These are phyloP conservation scores for Xylona heveae DNA, from an alignment of 495 filamentous ascomycete species.

Conservation along the genomic window DNA sequence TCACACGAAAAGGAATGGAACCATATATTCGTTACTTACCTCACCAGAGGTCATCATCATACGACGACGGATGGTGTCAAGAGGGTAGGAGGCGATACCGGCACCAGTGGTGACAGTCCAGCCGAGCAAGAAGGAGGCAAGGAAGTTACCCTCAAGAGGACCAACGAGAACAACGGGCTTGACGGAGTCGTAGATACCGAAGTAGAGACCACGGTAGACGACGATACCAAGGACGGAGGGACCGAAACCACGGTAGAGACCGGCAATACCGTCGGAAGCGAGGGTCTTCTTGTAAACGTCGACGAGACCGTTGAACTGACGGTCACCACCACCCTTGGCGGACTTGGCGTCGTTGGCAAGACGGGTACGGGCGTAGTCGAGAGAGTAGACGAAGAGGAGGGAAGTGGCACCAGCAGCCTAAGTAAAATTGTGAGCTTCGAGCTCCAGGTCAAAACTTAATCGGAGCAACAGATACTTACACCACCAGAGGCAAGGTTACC, in stretches of 20 bases:
- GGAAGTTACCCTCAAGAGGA: slow-evolving; percentile 88
- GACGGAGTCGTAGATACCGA: slow-evolving; percentile 99
- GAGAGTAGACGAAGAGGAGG: slow-evolving; percentile 99
- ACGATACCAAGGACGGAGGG: slow-evolving; percentile 96
- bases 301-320: slow-evolving; percentile 98
- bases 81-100: slow-evolving; percentile 99
- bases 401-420: slow-evolving; percentile 97
- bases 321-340: slow-evolving; percentile 89
- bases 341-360: slow-evolving; percentile 98
- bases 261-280: slow-evolving; percentile 88
- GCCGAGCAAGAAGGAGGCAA: slow-evolving; percentile 94
- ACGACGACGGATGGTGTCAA: slow-evolving; percentile 98
- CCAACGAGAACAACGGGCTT: slow-evolving; percentile 91
- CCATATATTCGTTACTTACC: slow-evolving; percentile 21
- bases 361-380: slow-evolving; percentile 99
- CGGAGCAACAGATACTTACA: slow-evolving; percentile 37
- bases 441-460: background rate
- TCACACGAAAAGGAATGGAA: background rate
- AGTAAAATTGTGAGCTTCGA: slow-evolving; percentile 1
- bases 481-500: slow-evolving; percentile 99
- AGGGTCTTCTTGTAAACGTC: slow-evolving; percentile 99
- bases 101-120: slow-evolving; percentile 99
- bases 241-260: slow-evolving; percentile 99
- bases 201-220: slow-evolving; percentile 99
- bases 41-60: slow-evolving; percentile 99